Base-by-base conservation (phyloP, 805 yeast species). In the Kodamaea neixiangensis region DNA sequence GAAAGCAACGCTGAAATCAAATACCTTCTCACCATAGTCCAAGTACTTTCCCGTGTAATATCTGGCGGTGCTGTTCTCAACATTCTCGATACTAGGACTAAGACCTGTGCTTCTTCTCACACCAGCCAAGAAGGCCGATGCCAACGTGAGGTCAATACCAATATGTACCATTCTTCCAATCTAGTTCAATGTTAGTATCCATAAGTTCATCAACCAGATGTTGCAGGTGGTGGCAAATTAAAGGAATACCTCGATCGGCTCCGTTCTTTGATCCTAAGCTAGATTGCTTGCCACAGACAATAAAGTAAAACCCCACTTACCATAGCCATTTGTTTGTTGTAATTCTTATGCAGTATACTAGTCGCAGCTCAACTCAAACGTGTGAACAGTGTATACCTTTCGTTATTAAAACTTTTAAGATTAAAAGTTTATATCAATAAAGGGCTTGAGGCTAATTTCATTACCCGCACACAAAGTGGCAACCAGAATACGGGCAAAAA, bases 11-110 rank as follows among this genome's bases (percentile, higher is more conserved):
- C 86, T 73, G 49, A 81, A 79, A 62, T 91, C 97, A 57, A 86
- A 83, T 2, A 87, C 71, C 67, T 83, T 82, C 62, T 94, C 99
- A n/a, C 99, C 99, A 22, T 85, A 64, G 47, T 83, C 87, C 55
- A 94, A 76, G 64, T 92, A 94, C 63, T 82, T 85, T 33, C 72
- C 70, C 4, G 85, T 73, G 58, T 83, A 83, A 35, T 73, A 70
- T 56, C 76, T 77, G 4, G 80, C 67, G 6, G 79, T 79, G 15
- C 73, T 73, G 49, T 62, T 70, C 19, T 61, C 64, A n/a, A 83
- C 60, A 0, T 67, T 43, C 10, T 79, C 80, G 10, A 80, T 56
- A 59, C 86, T 80, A 33, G 85, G 83, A 6, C 71, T 78, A 21
- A 87, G 69, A 0, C 94, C 93, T 1, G 93, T 82, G 58, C 80